These are phyloP conservation scores for Platanus orientalis DNA, from an alignment of 164 flowering plant genomes.

Conservation along the genomic window DNA sequence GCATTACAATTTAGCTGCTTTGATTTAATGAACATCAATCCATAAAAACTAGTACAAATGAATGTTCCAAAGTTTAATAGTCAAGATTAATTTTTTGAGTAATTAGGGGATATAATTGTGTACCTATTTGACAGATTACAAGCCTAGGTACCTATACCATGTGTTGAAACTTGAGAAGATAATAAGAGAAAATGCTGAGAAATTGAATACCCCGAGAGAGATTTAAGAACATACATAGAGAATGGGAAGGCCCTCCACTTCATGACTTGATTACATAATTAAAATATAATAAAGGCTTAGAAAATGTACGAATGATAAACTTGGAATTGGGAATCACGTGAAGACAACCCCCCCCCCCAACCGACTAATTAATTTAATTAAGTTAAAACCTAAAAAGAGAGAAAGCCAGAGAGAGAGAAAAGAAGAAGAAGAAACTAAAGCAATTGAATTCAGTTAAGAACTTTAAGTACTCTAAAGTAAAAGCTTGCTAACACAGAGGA, in stretches of 20 bases:
- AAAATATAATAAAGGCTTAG: slow-evolving; percentile 8
- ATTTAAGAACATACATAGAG: neutral
- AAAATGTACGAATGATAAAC: slow-evolving; percentile 45
- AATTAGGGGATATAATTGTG: no score
- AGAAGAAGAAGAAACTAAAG: slow-evolving; percentile 9
- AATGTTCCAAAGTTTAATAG: no score
- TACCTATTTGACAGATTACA: neutral
- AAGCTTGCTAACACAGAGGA: slow-evolving; percentile 57
- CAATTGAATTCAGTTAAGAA: slow-evolving; percentile 7
- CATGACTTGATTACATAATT: neutral
- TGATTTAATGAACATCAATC: no score
- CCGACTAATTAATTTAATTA: slow-evolving; percentile 37
- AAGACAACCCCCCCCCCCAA: slow-evolving; percentile 72
- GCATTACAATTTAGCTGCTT: no score
- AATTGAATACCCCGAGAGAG: neutral
- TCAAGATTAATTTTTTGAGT: no score
- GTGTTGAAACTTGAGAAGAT: no score
- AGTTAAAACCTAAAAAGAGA: neutral
- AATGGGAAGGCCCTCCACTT: neutral
- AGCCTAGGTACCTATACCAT: neutral
- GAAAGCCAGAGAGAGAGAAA: slow-evolving; percentile 12
- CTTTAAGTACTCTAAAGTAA: neutral
- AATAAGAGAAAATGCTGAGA: no score
- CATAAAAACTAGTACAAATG: no score
- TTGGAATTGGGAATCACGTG: slow-evolving; percentile 87